A percentile compares a stretch with the other conserved stretches of the same genome.
Conservation (phyloP, 345 rosid species). For the Crucihimalaya himalaica region DNA sequence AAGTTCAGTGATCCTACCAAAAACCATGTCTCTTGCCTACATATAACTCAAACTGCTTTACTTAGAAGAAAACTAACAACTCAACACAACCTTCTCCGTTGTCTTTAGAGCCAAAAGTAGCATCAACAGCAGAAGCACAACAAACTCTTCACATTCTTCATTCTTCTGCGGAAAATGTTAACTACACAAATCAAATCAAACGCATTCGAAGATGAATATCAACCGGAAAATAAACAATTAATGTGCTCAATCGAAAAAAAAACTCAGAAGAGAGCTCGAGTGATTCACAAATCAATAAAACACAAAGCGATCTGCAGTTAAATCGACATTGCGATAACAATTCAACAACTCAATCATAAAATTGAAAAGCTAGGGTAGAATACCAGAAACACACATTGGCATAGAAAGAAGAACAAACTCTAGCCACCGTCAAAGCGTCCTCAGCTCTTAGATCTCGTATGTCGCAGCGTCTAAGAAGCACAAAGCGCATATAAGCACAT, state of each 20-base stretch:
- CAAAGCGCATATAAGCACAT: background rate
- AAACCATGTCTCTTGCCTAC: slow-evolving; percentile 54
- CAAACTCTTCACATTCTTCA: slow-evolving; percentile 32
- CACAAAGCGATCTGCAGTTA: slow-evolving; percentile 25
- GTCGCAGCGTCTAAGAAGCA: slow-evolving; percentile 8
- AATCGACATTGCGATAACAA: slow-evolving; percentile 36
- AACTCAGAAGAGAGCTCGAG: slow-evolving; percentile 1
- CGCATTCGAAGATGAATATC: background rate
- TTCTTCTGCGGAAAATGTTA: slow-evolving; percentile 12
- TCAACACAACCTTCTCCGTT: slow-evolving; percentile 1
- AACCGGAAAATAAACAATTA: background rate
- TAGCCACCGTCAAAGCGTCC: slow-evolving; percentile 27
- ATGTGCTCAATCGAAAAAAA: background rate
- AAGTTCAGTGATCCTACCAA: slow-evolving; percentile 57
- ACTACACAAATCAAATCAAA: slow-evolving; percentile 22
- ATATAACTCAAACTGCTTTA: slow-evolving; percentile 31
- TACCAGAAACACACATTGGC: slow-evolving; percentile 28
- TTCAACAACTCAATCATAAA: background rate
- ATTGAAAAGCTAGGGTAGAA: background rate
- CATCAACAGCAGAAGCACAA: slow-evolving; percentile 21
- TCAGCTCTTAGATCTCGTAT: slow-evolving; percentile 36
- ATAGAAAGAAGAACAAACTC: slow-evolving; percentile 31
- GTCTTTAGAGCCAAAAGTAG: background rate
- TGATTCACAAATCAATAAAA: slow-evolving; percentile 20
- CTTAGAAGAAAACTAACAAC: slow-evolving; percentile 7